Conservation (phyloP, 2,329 filamentous ascomycete species). For the Kalmusia sp. region DNA sequence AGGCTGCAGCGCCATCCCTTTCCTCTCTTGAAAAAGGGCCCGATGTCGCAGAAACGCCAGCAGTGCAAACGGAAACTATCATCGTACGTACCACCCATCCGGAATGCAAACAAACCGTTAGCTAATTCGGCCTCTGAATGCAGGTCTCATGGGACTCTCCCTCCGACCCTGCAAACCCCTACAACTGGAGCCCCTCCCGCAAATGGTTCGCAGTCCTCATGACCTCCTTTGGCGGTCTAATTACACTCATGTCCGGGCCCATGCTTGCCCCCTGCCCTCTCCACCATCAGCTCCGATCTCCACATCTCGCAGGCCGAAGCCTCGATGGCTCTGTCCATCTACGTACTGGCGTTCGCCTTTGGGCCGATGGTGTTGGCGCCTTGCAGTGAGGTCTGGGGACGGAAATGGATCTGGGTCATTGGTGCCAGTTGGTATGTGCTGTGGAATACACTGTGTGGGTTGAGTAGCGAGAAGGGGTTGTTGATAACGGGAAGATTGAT, state of each 20-base stretch:
- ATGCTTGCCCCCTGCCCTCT: constrained; percentile 28
- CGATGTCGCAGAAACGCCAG: background rate
- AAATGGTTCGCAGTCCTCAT: constrained; percentile 53
- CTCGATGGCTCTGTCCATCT: constrained; percentile 27
- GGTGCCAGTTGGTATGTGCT: constrained; percentile 25
- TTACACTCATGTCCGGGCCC: constrained; percentile 29
- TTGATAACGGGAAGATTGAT: constrained; percentile 23
- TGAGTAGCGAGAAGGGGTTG: constrained; percentile 12
- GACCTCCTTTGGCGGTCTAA: constrained; percentile 22
- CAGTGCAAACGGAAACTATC: background rate
- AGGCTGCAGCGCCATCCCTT: background rate
- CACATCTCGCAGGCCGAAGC: constrained; percentile 18
- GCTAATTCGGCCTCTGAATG: background rate
- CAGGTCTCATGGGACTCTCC: constrained; percentile 19
- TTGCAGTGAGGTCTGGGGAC: constrained; percentile 74
- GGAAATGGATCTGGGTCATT: constrained; percentile 65
- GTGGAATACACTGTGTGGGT: constrained; percentile 26
- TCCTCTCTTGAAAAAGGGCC: background rate
- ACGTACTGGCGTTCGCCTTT: constrained; percentile 32
- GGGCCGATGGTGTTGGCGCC: constrained; percentile 82
- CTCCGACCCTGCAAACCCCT: constrained; percentile 29
- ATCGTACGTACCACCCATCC: too few species aligned
- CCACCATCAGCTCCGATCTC: constrained; percentile 17
- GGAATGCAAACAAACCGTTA: too few species aligned
- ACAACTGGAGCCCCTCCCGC: constrained; percentile 30